Conservation (phyloP, 176 grass and related monocot genomes). For the Tillandsia leiboldiana region DNA sequence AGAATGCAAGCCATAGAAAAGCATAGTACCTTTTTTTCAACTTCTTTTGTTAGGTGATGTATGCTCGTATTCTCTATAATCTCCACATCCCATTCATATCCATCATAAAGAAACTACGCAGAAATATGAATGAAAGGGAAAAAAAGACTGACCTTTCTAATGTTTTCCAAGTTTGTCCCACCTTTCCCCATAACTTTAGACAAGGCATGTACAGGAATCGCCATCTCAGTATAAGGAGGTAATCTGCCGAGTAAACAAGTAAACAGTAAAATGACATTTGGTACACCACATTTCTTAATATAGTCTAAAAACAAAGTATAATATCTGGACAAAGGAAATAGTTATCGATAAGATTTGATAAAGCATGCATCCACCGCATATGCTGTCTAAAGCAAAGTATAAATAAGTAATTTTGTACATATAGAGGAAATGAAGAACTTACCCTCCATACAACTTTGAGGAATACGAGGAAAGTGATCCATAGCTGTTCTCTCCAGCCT, state of each 20-base stretch:
- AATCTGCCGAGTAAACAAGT: constrained; percentile 22
- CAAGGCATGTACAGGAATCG: constrained; percentile 57
- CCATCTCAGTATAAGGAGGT: constrained; percentile 52
- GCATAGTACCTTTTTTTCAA: too few species aligned
- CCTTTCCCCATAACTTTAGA: constrained; percentile 93
- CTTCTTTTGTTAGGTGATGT: too few species aligned
- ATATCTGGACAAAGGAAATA: background rate
- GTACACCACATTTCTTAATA: background rate
- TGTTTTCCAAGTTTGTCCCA: constrained; percentile 86
- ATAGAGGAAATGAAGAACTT: constrained; percentile 17
- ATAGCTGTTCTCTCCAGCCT: constrained; percentile 59
- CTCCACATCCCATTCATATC: too few species aligned
- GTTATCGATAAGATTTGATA: background rate
- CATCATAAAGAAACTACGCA: background rate
- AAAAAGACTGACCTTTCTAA: constrained; percentile 77
- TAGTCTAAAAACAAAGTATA: background rate
- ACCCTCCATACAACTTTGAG: constrained; percentile 64
- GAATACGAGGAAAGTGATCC: constrained; percentile 45
- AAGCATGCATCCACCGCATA: background rate
- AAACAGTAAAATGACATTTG: constrained; percentile 13
- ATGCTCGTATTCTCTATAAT: too few species aligned
- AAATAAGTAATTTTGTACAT: background rate
- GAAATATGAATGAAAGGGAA: background rate
- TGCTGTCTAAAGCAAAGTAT: background rate
- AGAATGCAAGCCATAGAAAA: too few species aligned